Percentiles rank a stretch among this genome's conserved stretches.
phyloP scores from a whole-genome alignment of 2,329 filamentous ascomycete genomes.

The Nemania sp. region DNA sequence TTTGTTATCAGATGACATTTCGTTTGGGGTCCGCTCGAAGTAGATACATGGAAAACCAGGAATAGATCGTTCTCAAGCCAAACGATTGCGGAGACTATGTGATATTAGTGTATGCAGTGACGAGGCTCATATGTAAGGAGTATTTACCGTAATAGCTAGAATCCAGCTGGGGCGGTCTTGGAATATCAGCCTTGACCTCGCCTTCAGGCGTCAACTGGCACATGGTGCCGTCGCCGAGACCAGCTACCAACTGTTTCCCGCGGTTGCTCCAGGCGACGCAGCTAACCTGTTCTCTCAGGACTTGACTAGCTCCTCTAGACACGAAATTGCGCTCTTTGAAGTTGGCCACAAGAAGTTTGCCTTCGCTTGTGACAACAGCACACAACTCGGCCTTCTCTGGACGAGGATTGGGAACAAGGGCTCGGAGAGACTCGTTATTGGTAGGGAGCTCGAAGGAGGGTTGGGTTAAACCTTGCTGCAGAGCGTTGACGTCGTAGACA shows the following conservation, averaged over 20 bases:
- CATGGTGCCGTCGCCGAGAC: slow-evolving; percentile 77
- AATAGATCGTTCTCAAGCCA: slow-evolving; percentile 93
- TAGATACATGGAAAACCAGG: slow-evolving; percentile 75
- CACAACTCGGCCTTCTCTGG: slow-evolving; percentile 73
- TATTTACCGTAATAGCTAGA: slow-evolving; percentile 68
- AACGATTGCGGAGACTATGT: slow-evolving; percentile 72
- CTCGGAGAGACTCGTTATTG: slow-evolving; percentile 72
- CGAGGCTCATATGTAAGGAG: slow-evolving; percentile 17
- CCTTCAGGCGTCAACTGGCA: slow-evolving; percentile 85
- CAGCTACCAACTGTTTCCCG: slow-evolving; percentile 91
- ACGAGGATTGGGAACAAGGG: slow-evolving; percentile 79
- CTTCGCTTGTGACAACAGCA: slow-evolving; percentile 78
- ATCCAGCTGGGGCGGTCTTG: slow-evolving; percentile 71
- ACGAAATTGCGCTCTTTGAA: slow-evolving; percentile 68
- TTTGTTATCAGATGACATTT: slow-evolving; percentile 81
- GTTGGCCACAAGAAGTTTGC: slow-evolving; percentile 83
- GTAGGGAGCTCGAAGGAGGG: slow-evolving; percentile 77
- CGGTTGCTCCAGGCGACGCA: slow-evolving; percentile 90
- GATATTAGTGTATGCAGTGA: slow-evolving; percentile 27
- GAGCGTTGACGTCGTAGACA: slow-evolving; percentile 75
- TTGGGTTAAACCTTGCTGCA: slow-evolving; percentile 69
- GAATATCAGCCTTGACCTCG: slow-evolving; percentile 75
- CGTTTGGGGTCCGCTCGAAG: slow-evolving; percentile 64
- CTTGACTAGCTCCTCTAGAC: slow-evolving; percentile 62
- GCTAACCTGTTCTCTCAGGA: slow-evolving; percentile 74